These are phyloP conservation scores for Cavenderia fasciculata DNA, from an alignment of 78 protist species.

Conservation along the genomic window DNA sequence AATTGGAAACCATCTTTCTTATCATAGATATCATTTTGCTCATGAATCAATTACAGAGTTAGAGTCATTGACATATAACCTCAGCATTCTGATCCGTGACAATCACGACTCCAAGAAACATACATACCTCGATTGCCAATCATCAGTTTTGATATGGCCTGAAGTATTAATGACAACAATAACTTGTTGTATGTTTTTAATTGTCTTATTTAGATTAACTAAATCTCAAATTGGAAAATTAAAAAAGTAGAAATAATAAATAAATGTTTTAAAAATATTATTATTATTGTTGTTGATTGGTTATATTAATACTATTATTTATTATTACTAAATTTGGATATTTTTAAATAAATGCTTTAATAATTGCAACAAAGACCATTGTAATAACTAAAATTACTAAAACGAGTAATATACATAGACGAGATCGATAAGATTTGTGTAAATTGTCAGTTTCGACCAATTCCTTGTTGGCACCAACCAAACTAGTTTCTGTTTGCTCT, in stretches of 20 bases:
- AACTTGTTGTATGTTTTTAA: too few relatives aligned
- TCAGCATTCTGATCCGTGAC: too few relatives aligned
- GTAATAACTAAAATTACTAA: constrained; percentile 31
- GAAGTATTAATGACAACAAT: too few relatives aligned
- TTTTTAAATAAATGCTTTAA: constrained; percentile 40
- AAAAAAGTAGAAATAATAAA: too few relatives aligned
- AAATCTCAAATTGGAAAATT: too few relatives aligned
- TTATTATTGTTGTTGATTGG: too few relatives aligned
- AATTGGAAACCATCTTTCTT: constrained; percentile 5
- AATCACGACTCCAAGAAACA: too few relatives aligned
- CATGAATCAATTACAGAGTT: not conserved
- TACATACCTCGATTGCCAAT: too few relatives aligned
- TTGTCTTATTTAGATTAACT: too few relatives aligned
- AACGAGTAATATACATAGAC: constrained; percentile 58
- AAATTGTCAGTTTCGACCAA: constrained; percentile 2
- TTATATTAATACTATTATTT: too few relatives aligned
- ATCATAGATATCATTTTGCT: not conserved
- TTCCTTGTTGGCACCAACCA: not conserved
- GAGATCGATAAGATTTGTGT: constrained; percentile 26
- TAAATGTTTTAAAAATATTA: too few relatives aligned
- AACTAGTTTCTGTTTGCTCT: not conserved
- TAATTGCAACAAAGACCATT: constrained; percentile 55
- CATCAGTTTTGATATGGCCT: too few relatives aligned
- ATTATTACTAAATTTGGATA: not conserved
- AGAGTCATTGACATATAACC: not conserved